phyloP scores from a whole-genome alignment of 2,329 filamentous ascomycete genomes.

The Gnomoniopsis sp. region DNA sequence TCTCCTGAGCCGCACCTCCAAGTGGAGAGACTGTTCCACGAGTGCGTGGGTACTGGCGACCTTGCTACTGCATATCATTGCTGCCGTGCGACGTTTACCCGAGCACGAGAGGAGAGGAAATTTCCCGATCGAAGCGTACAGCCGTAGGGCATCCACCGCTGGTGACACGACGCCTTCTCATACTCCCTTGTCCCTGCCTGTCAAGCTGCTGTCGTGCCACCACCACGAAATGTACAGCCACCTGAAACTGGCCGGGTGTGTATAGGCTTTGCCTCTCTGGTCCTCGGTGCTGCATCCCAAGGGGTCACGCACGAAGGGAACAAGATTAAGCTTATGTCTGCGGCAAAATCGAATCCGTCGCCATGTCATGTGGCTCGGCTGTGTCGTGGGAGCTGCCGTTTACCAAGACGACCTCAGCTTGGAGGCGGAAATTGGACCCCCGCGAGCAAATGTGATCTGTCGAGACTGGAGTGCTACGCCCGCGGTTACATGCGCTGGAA shows the following conservation, averaged over 20 bases:
- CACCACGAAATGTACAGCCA: constrained; percentile 25
- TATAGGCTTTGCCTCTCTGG: constrained; percentile 9
- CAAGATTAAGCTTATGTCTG: constrained; percentile 15
- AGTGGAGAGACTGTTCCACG: constrained; percentile 13
- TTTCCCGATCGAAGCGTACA: constrained; percentile 34
- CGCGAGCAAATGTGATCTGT: constrained; percentile 12
- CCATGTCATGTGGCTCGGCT: background rate
- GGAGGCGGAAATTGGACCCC: background rate
- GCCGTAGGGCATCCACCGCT: constrained; percentile 25
- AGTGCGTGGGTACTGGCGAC: constrained; percentile 10
- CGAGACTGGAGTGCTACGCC: constrained; percentile 14
- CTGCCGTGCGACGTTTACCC: constrained; percentile 28
- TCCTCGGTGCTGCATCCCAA: constrained; percentile 12
- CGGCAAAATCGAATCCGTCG: constrained; percentile 4
- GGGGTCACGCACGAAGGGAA: constrained; percentile 9
- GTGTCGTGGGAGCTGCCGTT: background rate
- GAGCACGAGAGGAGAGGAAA: constrained; percentile 26
- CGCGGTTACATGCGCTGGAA: constrained; percentile 3
- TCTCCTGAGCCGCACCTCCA: background rate
- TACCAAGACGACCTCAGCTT: background rate
- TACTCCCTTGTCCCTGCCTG: constrained; percentile 24
- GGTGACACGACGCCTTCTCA: constrained; percentile 22
- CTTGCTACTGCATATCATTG: constrained; percentile 27
- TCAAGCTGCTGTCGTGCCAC: constrained; percentile 32
- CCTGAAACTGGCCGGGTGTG: constrained; percentile 28